phyloP scores from a whole-genome alignment of 148 eudicot species.

The Spergularia bocconei region DNA sequence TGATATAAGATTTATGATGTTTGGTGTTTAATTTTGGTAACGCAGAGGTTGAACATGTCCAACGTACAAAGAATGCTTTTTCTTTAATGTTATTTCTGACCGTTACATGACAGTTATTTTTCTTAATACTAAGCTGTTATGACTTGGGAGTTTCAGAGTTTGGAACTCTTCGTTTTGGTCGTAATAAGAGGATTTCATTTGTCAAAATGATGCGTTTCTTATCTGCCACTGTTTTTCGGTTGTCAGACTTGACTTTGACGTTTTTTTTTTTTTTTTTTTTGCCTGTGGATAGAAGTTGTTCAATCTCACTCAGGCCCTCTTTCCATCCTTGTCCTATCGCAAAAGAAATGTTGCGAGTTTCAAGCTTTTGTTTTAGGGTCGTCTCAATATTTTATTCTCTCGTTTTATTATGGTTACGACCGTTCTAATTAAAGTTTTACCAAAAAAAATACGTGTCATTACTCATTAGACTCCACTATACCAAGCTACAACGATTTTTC shows the following conservation, averaged over 20 bases:
- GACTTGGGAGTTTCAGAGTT: constrained; percentile 1
- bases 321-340: no score
- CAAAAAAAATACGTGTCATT: no score
- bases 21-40: neutral
- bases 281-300: no score
- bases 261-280: neutral
- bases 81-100: constrained; percentile 12
- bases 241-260: neutral
- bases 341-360: no score
- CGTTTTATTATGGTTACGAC: no score
- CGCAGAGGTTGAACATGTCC: constrained; percentile 13
- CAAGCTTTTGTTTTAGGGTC: no score
- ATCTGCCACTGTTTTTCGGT: neutral
- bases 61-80: neutral
- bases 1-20: neutral
- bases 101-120: constrained; percentile 13
- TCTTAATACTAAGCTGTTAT: neutral
- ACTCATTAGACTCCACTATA: no score
- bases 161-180: constrained; percentile 3
- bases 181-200: neutral
- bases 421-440: no score
- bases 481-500: no score
- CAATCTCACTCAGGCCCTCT: no score
- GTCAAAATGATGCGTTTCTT: neutral
- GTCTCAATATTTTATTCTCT: no score